Conservation (phyloP, 805 yeast species). For the Cyberlindnera misumaiensis region DNA sequence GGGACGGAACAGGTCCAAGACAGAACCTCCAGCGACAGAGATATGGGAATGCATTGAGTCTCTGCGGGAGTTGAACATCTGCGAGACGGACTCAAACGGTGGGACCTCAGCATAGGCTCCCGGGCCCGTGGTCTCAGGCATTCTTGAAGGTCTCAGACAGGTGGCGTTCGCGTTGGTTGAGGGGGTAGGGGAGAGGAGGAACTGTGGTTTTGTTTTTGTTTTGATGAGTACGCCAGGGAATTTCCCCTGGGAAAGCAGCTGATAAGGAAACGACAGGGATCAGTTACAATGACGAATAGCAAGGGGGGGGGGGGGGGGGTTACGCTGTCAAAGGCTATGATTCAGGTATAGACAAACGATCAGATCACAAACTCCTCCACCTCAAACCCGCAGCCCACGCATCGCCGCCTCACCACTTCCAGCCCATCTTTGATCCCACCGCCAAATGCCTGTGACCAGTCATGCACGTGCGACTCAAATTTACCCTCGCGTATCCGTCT, state of each 20-base stretch:
- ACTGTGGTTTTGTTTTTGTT: too few species aligned
- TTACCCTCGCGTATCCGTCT: constrained; percentile 56
- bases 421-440: constrained; percentile 38
- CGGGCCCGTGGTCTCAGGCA: constrained; percentile 13
- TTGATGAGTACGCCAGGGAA: too few species aligned
- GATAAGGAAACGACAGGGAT: too few species aligned
- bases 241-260: too few species aligned
- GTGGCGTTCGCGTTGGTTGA: too few species aligned
- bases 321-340: too few species aligned
- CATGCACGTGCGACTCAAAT: constrained; percentile 58
- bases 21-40: constrained; percentile 15
- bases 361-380: constrained; percentile 57
- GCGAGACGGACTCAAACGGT: constrained; percentile 17
- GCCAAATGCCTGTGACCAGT: constrained; percentile 55
- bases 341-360: neutral
- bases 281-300: too few species aligned
- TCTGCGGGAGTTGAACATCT: constrained; percentile 13
- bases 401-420: constrained; percentile 47
- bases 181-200: too few species aligned
- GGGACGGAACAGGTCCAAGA: constrained; percentile 20
- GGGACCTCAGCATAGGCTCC: constrained; percentile 22
- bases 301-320: too few species aligned
- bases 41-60: constrained; percentile 14
- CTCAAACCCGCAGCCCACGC: constrained; percentile 78
- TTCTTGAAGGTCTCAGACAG: too few species aligned